Conservation (phyloP, 2,329 filamentous ascomycete species). For the Fonsecaea pedrosoi region DNA sequence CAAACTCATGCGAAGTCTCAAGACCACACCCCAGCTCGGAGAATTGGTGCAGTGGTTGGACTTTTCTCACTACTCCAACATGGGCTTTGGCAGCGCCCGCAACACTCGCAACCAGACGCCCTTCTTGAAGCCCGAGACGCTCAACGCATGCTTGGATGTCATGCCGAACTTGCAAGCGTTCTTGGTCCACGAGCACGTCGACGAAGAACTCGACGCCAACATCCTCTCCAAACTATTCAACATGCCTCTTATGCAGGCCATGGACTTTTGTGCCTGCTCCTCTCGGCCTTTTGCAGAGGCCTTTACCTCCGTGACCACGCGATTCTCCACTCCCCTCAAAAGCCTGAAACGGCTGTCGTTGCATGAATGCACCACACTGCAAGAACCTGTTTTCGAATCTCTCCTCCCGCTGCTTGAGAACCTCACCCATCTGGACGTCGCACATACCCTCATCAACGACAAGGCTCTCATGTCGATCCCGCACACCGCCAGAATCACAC, state of each 20-base stretch:
- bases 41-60: slow-evolving; percentile 79
- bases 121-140: slow-evolving; percentile 76
- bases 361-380: slow-evolving; percentile 77
- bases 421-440: slow-evolving; percentile 80
- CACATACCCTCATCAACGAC: slow-evolving; percentile 77
- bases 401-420: slow-evolving; percentile 73
- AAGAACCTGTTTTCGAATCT: slow-evolving; percentile 69
- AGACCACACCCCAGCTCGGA: slow-evolving; percentile 70
- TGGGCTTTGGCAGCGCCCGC: slow-evolving; percentile 75
- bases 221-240: slow-evolving; percentile 75
- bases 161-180: slow-evolving; percentile 79
- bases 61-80: slow-evolving; percentile 85
- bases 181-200: slow-evolving; percentile 79
- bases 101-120: slow-evolving; percentile 76
- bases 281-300: slow-evolving; percentile 70
- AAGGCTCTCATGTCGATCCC: slow-evolving; percentile 73
- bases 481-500: slow-evolving; percentile 72
- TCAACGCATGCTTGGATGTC: slow-evolving; percentile 73
- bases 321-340: slow-evolving; percentile 56
- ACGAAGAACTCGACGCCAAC: slow-evolving; percentile 72
- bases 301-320: slow-evolving; percentile 63
- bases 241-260: slow-evolving; percentile 67
- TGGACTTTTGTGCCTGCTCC: slow-evolving; percentile 81
- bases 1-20: slow-evolving; percentile 76
- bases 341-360: slow-evolving; percentile 72